Conservation (phyloP, 352 stramenopile species). For the Pythium vanterpoolii region DNA sequence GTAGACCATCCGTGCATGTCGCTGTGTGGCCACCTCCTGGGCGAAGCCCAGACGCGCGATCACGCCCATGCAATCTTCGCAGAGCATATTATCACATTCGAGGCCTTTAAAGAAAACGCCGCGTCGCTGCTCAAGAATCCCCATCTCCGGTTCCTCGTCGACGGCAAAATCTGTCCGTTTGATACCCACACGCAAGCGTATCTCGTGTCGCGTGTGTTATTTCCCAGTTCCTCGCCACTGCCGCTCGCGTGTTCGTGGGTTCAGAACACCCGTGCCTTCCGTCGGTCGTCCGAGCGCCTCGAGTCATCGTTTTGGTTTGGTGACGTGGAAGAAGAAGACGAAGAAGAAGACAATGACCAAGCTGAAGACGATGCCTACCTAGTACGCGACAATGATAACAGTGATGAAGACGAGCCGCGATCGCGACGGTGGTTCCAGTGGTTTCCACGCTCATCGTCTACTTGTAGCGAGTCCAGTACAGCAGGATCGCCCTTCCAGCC, state of each 20-base stretch:
- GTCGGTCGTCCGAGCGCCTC: conserved; percentile 10
- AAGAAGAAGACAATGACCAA: conserved; percentile 10
- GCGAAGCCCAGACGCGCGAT: conserved; percentile 34
- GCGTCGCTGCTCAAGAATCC: conserved; percentile 45
- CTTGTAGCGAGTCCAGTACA: not conserved
- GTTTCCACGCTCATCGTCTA: conserved; percentile 26
- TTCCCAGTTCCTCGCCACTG: conserved; percentile 53
- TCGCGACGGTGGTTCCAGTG: conserved; percentile 29
- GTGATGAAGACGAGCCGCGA: not conserved
- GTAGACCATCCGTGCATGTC: conserved; percentile 63
- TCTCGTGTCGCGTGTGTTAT: conserved; percentile 61
- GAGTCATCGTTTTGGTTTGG: conserved; percentile 28
- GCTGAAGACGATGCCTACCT: not conserved
- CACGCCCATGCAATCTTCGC: conserved; percentile 56
- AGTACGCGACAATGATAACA: not conserved
- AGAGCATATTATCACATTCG: conserved; percentile 63
- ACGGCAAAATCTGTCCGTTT: conserved; percentile 58
- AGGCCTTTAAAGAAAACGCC: conserved; percentile 49
- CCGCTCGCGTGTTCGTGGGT: conserved; percentile 24
- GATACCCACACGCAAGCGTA: conserved; percentile 56
- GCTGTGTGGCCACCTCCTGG: conserved; percentile 64
- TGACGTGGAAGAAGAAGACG: conserved; percentile 22
- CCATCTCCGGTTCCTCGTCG: conserved; percentile 56
- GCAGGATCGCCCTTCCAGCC: conserved; percentile 13
- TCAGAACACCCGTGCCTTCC: not conserved